phyloP scores from a whole-genome alignment of 1,139 yeast species.

The Pichia sp. region DNA sequence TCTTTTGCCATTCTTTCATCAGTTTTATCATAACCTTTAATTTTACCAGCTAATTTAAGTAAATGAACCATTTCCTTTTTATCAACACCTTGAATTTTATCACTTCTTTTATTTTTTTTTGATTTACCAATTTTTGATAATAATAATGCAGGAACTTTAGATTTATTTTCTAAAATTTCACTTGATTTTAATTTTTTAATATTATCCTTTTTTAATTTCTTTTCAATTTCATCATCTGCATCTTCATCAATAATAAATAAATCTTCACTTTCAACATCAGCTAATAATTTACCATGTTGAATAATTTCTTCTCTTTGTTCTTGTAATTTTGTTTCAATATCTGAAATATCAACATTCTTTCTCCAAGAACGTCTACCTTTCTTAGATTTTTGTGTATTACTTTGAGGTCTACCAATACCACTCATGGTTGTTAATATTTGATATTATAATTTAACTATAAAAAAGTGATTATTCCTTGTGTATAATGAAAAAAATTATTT shows the following conservation, averaged over 20 bases:
- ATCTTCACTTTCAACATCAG: conserved; percentile 35
- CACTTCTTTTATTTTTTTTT: conserved; percentile 31
- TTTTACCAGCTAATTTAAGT: conserved; percentile 75
- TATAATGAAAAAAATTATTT: too few species aligned
- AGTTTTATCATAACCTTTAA: conserved; percentile 47
- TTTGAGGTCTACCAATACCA: conserved; percentile 36
- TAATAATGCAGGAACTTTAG: conserved; percentile 66
- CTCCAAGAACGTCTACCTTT: conserved; percentile 96
- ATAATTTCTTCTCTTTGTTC: conserved; percentile 62
- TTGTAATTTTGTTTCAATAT: conserved; percentile 66
- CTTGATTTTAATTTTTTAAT: conserved; percentile 55
- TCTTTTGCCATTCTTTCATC: conserved; percentile 53
- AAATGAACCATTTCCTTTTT: conserved; percentile 62
- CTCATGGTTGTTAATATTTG: conserved; percentile 23
- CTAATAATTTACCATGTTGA: conserved; percentile 49
- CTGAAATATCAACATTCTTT: conserved; percentile 82
- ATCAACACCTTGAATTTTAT: conserved; percentile 56
- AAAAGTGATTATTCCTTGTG: too few species aligned
- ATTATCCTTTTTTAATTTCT: conserved; percentile 35
- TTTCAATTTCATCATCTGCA: conserved; percentile 45
- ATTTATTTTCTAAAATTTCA: conserved; percentile 69
- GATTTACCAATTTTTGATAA: conserved; percentile 15
- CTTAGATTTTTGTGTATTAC: conserved; percentile 62
- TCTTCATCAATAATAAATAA: conserved; percentile 69
- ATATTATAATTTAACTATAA: too few species aligned